A percentile compares a stretch with the other conserved stretches of the same genome.
These are phyloP conservation scores for Starmerella floricola DNA, from an alignment of 805 yeast genomes.

Conservation along the genomic window DNA sequence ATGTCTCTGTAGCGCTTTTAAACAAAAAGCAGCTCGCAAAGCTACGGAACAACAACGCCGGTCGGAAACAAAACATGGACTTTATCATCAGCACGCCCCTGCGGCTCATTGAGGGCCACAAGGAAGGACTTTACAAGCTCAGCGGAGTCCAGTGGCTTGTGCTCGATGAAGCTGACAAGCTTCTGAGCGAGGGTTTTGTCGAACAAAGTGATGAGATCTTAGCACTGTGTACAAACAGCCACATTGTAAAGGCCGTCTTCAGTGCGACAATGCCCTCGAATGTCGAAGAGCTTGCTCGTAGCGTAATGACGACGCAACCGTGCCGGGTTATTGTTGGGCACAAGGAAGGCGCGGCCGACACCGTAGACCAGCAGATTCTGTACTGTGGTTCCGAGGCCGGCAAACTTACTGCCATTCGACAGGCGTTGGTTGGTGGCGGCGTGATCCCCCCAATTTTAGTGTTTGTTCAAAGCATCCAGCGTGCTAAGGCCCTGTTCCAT, in stretches of 20 bases:
- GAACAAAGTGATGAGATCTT: slow-evolving; percentile 84
- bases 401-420: slow-evolving; percentile 82
- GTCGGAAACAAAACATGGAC: slow-evolving; percentile 56
- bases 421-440: slow-evolving; percentile 59
- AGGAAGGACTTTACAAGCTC: slow-evolving; percentile 48
- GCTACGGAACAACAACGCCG: slow-evolving; percentile 43
- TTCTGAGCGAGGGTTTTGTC: slow-evolving; percentile 76
- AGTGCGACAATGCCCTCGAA: slow-evolving; percentile 93
- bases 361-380: slow-evolving; percentile 69
- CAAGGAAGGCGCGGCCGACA: slow-evolving; percentile 80
- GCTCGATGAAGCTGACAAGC: slow-evolving; percentile 91
- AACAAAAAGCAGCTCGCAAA: slow-evolving; percentile 59
- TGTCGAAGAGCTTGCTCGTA: slow-evolving; percentile 75
- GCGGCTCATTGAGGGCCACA: slow-evolving; percentile 68
- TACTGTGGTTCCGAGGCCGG: slow-evolving; percentile 93
- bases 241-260: slow-evolving; percentile 62
- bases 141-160: slow-evolving; percentile 59
- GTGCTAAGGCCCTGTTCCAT: slow-evolving; percentile 92
- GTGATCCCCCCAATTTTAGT: slow-evolving; percentile 87
- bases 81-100: slow-evolving; percentile 79
- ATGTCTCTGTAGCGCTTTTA: slow-evolving; percentile 49
- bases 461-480: slow-evolving; percentile 77
- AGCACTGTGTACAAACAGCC: slow-evolving; percentile 36
- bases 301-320: slow-evolving; percentile 68
- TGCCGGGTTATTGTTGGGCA: slow-evolving; percentile 81